Evolutionary conservation across 441 rosid genomes (phyloP).

Genomic region (Populus trichocarpa): DNA sequence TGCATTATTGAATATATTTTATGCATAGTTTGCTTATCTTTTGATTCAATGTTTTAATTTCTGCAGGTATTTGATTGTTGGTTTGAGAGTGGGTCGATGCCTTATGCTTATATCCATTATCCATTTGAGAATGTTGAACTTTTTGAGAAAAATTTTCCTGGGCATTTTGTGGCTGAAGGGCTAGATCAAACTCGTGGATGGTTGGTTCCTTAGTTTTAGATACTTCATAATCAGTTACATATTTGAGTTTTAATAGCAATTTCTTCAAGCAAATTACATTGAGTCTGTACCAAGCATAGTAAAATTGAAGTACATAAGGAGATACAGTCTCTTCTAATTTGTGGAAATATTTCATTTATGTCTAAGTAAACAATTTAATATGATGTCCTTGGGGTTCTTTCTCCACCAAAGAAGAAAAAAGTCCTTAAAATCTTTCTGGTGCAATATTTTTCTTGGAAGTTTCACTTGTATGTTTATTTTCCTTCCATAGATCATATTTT

Average conservation of each 20-base stretch:
- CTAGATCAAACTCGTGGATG: constrained; percentile 99
- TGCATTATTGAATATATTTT: background rate
- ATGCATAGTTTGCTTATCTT: background rate
- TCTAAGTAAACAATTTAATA: background rate
- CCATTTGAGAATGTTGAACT: constrained; percentile 95
- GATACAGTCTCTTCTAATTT: background rate
- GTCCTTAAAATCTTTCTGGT: background rate
- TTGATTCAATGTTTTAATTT: constrained; percentile 13
- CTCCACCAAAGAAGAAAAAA: background rate
- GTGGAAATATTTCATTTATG: background rate
- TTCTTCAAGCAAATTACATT: background rate
- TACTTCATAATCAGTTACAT: background rate
- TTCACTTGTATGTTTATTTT: background rate
- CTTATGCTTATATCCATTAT: constrained; percentile 94
- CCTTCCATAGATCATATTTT: background rate
- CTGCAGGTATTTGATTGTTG: constrained; percentile 97
- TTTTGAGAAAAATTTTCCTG: constrained; percentile 93
- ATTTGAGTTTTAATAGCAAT: background rate
- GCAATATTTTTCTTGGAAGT: background rate
- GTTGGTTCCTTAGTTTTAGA: constrained; percentile 41
- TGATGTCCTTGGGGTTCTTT: background rate
- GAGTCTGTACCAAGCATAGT: background rate
- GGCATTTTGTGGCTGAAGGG: constrained; percentile 98
- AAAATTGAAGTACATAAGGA: background rate
- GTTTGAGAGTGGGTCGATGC: constrained; percentile 99